Percentiles rank a stretch among this genome's conserved stretches.
Evolutionary conservation across 345 rosid species (phyloP).

Genomic region (Murraya paniculata): DNA sequence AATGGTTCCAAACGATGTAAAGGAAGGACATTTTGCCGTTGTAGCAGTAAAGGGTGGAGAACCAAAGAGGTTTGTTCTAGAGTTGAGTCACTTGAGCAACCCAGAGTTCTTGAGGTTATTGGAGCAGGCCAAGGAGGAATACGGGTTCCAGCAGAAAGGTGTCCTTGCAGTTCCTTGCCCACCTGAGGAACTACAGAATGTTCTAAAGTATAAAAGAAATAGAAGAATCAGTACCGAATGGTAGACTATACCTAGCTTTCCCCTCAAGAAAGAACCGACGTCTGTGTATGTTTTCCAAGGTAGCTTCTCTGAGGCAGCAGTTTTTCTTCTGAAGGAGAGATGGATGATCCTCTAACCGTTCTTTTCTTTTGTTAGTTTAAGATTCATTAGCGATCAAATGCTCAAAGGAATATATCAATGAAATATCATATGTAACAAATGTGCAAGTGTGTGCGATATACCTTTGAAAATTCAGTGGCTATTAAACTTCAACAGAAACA

Average conservation of each 20-base stretch:
- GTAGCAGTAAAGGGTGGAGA: conserved; percentile 41
- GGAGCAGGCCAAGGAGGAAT: conserved; percentile 35
- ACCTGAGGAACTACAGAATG: conserved; percentile 51
- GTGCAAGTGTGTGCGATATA: neutral
- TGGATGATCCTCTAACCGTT: neutral
- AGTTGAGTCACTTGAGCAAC: conserved; percentile 23
- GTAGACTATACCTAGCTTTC: neutral
- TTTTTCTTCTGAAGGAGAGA: neutral
- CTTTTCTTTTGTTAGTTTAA: neutral
- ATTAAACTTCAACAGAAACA: neutral
- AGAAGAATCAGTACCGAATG: neutral
- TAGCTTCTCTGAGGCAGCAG: neutral
- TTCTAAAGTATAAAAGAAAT: conserved; percentile 21
- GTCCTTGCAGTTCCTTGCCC: conserved; percentile 47
- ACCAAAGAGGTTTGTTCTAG: conserved; percentile 48
- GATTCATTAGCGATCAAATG: neutral
- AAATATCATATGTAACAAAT: neutral
- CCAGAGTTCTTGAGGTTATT: no score
- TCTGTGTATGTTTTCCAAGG: no score
- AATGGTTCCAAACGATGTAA: conserved; percentile 36
- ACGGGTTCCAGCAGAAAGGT: conserved; percentile 41
- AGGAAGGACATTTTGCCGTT: conserved; percentile 50
- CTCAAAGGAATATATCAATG: neutral
- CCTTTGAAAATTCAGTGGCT: neutral
- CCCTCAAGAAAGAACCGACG: no score